Percentiles rank a stretch among this genome's conserved stretches.
These are phyloP conservation scores for Cryphonectria carpinicola DNA, from an alignment of 2,329 filamentous ascomycete genomes.

Conservation along the genomic window DNA sequence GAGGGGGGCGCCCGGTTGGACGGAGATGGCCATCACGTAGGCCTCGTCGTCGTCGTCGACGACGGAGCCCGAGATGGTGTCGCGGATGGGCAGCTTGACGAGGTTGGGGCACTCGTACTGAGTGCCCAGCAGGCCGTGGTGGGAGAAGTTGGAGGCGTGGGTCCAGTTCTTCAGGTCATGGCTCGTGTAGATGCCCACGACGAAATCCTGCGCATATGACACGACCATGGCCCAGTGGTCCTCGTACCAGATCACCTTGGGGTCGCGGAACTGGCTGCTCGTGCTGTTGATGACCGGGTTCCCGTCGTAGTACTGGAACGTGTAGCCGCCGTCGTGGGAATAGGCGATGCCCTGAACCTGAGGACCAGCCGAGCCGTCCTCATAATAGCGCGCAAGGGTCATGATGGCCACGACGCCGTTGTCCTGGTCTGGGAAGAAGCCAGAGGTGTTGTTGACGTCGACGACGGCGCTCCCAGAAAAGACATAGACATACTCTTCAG, in stretches of 20 bases:
- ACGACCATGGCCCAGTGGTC: slow-evolving; percentile 62
- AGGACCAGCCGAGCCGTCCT: slow-evolving; percentile 41
- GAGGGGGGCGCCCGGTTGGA: slow-evolving; percentile 61
- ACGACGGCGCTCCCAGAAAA: slow-evolving; percentile 62
- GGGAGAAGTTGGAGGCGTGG: slow-evolving; percentile 60
- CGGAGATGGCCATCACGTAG: slow-evolving; percentile 54
- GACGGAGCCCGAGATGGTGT: slow-evolving; percentile 32
- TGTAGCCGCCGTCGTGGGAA: slow-evolving; percentile 64
- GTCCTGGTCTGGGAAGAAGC: slow-evolving; percentile 61
- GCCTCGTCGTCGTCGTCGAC: slow-evolving; percentile 40
- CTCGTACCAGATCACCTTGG: slow-evolving; percentile 64
- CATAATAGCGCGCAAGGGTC: slow-evolving; percentile 42
- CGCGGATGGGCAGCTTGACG: slow-evolving; percentile 55
- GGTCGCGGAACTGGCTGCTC: slow-evolving; percentile 64
- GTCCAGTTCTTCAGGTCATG: slow-evolving; percentile 63
- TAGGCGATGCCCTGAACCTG: slow-evolving; percentile 66
- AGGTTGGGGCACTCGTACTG: slow-evolving; percentile 70
- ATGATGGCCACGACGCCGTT: slow-evolving; percentile 62
- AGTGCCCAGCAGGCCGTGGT: slow-evolving; percentile 53
- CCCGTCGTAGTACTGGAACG: slow-evolving; percentile 59
- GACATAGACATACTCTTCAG: slow-evolving; percentile 47
- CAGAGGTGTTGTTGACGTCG: slow-evolving; percentile 67
- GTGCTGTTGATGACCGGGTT: slow-evolving; percentile 65
- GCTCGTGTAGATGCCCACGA: slow-evolving; percentile 65
- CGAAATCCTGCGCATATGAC: slow-evolving; percentile 58